Evolutionary conservation across 1,284 basidiomycete genomes (phyloP).

Genomic region (Ganoderma meredithae): DNA sequence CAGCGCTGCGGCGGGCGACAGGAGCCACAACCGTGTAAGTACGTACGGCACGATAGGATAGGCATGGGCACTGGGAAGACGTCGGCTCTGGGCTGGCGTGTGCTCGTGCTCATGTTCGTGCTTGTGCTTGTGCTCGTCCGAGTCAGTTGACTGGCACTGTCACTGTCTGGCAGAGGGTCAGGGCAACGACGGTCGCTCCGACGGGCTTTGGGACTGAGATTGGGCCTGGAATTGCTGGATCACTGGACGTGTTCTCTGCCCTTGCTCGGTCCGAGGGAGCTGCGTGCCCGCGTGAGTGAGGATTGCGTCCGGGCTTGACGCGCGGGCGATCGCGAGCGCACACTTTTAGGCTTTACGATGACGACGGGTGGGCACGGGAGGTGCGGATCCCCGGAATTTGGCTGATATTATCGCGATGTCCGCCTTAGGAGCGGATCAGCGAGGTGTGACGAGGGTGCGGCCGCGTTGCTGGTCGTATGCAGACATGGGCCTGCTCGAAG

Average conservation of each 20-base stretch:
- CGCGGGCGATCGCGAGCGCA: conserved; percentile 1
- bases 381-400: conserved; percentile 1
- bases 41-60: background rate
- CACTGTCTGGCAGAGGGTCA: background rate
- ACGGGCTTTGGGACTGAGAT: background rate
- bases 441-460: background rate
- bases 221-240: background rate
- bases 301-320: background rate
- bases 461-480: background rate
- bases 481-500: background rate
- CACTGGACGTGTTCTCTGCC: background rate
- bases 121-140: background rate
- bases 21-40: background rate
- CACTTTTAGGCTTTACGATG: conserved; percentile 3
- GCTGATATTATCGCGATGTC: conserved; percentile 2
- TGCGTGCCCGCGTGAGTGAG: background rate
- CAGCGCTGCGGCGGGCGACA: conserved; percentile 1
- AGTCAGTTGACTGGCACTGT: too few species aligned
- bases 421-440: conserved; percentile 9
- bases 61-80: background rate
- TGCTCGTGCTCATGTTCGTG: background rate
- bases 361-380: background rate
- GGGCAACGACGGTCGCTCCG: background rate
- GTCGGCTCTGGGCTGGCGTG: background rate
- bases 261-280: background rate